Percentiles rank a stretch among this genome's conserved stretches.
Evolutionary conservation across 768 basidiomycete species (phyloP).

Genomic region (Collybia sordida): DNA sequence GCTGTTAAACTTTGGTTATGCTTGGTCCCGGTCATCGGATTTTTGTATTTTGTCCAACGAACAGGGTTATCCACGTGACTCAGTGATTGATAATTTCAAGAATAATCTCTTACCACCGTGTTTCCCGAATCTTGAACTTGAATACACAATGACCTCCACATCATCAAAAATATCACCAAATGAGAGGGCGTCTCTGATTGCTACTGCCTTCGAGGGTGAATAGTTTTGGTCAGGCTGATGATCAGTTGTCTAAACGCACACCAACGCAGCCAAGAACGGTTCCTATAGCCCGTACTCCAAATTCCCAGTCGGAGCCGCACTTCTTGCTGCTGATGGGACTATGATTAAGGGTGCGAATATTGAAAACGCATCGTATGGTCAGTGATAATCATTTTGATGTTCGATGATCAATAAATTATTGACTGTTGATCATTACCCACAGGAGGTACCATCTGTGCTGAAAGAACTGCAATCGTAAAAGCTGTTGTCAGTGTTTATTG

Average conservation of each 20-base stretch:
- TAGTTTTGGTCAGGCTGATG: too few relatives aligned
- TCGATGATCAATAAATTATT: background rate
- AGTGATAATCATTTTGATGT: background rate
- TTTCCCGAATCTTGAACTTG: too few relatives aligned
- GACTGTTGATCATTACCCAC: slow-evolving; percentile 1
- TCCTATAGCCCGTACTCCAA: slow-evolving; percentile 87
- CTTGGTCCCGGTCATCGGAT: background rate
- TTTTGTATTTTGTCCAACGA: slow-evolving; percentile 17
- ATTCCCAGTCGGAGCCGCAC: slow-evolving; percentile 89
- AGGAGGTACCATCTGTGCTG: slow-evolving; percentile 94
- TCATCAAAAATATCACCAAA: too few relatives aligned
- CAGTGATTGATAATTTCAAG: too few relatives aligned
- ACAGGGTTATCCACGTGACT: background rate
- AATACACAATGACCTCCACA: too few relatives aligned
- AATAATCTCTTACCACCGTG: too few relatives aligned
- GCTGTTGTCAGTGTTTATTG: slow-evolving; percentile 66
- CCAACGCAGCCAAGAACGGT: slow-evolving; percentile 56
- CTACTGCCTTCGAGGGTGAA: too few relatives aligned
- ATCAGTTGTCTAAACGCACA: too few relatives aligned
- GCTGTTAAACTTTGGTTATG: background rate
- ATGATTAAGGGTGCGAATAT: slow-evolving; percentile 88
- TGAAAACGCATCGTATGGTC: slow-evolving; percentile 93
- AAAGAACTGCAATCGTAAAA: slow-evolving; percentile 93
- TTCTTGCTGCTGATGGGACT: slow-evolving; percentile 65
- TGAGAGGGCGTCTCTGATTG: too few relatives aligned